Base-by-base conservation (phyloP, 164 flowering plant genomes). In the Chloranthus sessilifolius region DNA sequence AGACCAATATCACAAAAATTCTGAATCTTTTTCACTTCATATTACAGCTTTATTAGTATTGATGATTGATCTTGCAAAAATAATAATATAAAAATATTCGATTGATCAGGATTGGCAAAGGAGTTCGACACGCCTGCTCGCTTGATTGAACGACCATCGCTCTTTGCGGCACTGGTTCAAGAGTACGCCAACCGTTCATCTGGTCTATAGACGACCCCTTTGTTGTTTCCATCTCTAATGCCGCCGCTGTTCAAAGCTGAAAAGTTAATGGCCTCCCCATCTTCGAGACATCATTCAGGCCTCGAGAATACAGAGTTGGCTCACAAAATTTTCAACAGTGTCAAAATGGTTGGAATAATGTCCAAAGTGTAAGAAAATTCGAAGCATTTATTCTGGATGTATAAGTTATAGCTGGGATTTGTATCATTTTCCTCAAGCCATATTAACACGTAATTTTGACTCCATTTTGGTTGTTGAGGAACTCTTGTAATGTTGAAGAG, bases 101-200 rank as follows among this genome's bases (percentile, higher is more conserved):
- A 25, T 12, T 41, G 56, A 27, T 49, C 75, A 91, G 98, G 98
- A 24, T 43, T 54, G 43, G 90, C 86, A 1, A 76, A 61, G 52
- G 98, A 91, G 58, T 88, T 75, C 36, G 99, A 91, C 47, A 61
- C 16, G 5, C 98, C 96, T 0, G 65, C 90, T 4, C 53, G 59
- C 2, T 68, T 91, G 66, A 78, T 91, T 0, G 90, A 85, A 63
- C 71, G 82, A 66, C 85, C 54, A 5, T 80, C 98, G 1, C 74
- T 91, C 8, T 91, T 91, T 57, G 86, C 65, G 5, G 86, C 95
- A 56, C 60, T 85, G 66, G 98, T 91, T 46, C 89, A 88, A 56
- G 98, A 91, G 64, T 91, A 88, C 36, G 82, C 95, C 27, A 82
- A 80, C 52, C 78, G 98, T 1, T 81, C 96, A 2, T 23, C 85